A percentile compares a stretch with the other conserved stretches of the same genome.
phyloP scores from a whole-genome alignment of 805 yeast species.

The Lipomyces mesembrius region DNA sequence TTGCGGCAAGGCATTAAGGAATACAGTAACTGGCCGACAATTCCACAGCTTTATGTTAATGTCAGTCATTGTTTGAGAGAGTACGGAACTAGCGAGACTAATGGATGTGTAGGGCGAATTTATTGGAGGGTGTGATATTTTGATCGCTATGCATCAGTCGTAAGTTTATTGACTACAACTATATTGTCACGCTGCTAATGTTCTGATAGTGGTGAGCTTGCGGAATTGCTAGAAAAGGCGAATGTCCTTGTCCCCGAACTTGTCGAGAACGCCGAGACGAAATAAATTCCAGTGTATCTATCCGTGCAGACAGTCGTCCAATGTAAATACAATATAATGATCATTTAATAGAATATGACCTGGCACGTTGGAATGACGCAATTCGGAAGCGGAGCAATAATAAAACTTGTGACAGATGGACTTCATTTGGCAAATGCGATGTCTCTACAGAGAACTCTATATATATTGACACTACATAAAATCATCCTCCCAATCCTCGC shows the following conservation, averaged over 20 bases:
- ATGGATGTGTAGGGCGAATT: conserved; percentile 64
- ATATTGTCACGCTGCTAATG: neutral
- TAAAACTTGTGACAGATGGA: too few species aligned
- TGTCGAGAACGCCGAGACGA: neutral
- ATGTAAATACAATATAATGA: neutral
- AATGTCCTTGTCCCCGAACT: conserved; percentile 55
- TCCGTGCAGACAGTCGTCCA: neutral
- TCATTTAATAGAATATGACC: neutral
- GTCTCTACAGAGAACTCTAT: too few species aligned
- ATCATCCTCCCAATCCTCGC: conserved; percentile 63
- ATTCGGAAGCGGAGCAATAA: neutral
- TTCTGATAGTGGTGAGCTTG: conserved; percentile 71
- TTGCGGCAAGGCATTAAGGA: conserved; percentile 95
- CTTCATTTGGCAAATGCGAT: too few species aligned
- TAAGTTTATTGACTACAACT: conserved; percentile 8
- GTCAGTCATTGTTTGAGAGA: conserved; percentile 8
- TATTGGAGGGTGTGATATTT: conserved; percentile 96
- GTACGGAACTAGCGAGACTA: neutral
- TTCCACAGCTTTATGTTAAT: conserved; percentile 88
- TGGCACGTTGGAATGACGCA: neutral
- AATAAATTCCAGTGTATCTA: neutral
- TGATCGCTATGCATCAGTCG: conserved; percentile 83
- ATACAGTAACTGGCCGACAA: conserved; percentile 96
- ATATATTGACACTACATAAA: conserved; percentile 49
- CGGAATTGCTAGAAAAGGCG: conserved; percentile 78